phyloP scores from a whole-genome alignment of 768 basidiomycete genomes.

The Collybiopsis confluens region DNA sequence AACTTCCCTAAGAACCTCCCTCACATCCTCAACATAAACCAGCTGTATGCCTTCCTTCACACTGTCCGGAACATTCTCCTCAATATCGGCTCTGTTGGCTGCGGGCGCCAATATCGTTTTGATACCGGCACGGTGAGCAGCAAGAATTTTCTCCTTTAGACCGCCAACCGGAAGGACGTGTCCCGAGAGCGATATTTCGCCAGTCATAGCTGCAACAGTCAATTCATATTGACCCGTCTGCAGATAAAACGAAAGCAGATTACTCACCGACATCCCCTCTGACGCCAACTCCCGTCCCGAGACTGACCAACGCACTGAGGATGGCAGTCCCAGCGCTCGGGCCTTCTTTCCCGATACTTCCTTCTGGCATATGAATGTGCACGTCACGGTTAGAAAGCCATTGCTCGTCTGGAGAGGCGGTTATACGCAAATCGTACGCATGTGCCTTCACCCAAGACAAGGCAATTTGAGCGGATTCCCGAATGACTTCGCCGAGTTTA shows the following conservation, averaged over 20 bases:
- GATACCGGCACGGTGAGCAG: slow-evolving; percentile 95
- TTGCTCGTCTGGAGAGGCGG: slow-evolving; percentile 62
- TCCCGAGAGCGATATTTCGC: slow-evolving; percentile 94
- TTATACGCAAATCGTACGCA: slow-evolving; percentile 86
- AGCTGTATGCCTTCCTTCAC: slow-evolving; percentile 94
- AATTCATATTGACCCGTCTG: not conserved
- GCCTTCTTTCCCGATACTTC: slow-evolving; percentile 90
- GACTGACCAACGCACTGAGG: slow-evolving; percentile 82
- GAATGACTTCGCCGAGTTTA: slow-evolving; percentile 96
- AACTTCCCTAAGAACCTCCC: slow-evolving; percentile 84
- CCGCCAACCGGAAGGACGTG: slow-evolving; percentile 97
- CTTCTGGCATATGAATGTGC: slow-evolving; percentile 97
- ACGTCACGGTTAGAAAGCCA: slow-evolving; percentile 84
- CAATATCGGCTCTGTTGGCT: slow-evolving; percentile 90
- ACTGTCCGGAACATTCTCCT: slow-evolving; percentile 94
- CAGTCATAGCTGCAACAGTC: slow-evolving; percentile 78
- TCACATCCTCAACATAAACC: slow-evolving; percentile 92
- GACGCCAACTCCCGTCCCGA: slow-evolving; percentile 84
- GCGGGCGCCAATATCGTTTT: slow-evolving; percentile 85
- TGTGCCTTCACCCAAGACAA: slow-evolving; percentile 91
- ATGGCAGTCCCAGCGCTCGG: slow-evolving; percentile 97
- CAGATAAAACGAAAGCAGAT: not conserved
- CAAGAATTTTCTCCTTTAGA: slow-evolving; percentile 93
- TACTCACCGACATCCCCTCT: slow-evolving; percentile 82
- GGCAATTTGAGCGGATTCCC: slow-evolving; percentile 93